phyloP scores from a whole-genome alignment of 2,329 filamentous ascomycete genomes.

The Ophiostoma sp. region DNA sequence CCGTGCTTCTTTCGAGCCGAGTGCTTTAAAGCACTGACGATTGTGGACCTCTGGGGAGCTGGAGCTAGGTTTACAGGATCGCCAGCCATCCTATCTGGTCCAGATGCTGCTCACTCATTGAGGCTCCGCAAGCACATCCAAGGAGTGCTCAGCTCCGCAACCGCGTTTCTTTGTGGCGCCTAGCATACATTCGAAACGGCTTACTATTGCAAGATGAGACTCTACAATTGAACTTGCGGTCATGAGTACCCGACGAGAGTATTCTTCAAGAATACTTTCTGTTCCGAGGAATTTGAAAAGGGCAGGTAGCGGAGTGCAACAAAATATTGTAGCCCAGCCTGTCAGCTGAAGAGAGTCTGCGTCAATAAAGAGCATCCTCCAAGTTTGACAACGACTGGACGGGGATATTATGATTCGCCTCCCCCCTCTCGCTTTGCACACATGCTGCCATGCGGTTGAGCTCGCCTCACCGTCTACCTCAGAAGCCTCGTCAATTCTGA shows the following conservation, averaged over 20 bases:
- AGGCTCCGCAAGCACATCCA: neutral
- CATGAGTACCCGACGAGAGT: neutral
- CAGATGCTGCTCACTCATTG: neutral
- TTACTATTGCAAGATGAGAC: neutral
- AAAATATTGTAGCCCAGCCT: no score
- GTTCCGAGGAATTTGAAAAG: neutral
- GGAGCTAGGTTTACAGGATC: neutral
- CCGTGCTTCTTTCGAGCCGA: neutral
- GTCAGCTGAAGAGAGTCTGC: no score
- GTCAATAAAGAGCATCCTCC: no score
- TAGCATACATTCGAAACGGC: neutral
- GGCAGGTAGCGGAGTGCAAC: neutral
- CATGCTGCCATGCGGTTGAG: neutral
- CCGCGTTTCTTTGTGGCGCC: neutral
- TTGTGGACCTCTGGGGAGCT: neutral
- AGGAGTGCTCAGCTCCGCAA: neutral
- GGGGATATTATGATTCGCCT: no score
- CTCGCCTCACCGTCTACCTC: neutral
- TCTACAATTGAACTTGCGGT: neutral
- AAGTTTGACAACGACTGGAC: no score
- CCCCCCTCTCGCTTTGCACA: neutral
- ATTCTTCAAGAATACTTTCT: neutral
- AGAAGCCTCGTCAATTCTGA: neutral
- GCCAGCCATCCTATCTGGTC: neutral
- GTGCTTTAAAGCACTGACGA: neutral